Evolutionary conservation across 345 rosid species (phyloP), one percentile per base, ranked within the genome.

Genomic region (Moringa oleifera): DNA sequence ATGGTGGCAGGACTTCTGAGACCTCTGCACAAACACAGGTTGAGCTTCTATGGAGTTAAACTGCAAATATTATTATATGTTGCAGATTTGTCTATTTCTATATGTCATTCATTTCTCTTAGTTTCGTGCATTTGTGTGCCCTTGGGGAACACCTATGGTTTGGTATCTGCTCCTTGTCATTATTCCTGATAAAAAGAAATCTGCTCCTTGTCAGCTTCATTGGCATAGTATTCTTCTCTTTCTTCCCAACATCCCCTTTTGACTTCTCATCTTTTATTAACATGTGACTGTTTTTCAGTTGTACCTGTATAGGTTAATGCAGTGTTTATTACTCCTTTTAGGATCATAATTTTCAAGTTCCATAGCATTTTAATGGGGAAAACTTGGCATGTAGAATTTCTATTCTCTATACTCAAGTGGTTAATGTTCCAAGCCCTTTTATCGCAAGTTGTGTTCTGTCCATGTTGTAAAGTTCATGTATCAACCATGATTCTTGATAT

Each of bases 11-110:
- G 77, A 60, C 70, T 76, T 69, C 69, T 37, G 87, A 83, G 72
- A 79, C 65, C 68, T 61, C 79, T 51, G 61, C 62, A 18, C 83
- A 53, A 51, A 47, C 95, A 37, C 89, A 88, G 95, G 97, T 86
- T 56, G 64, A 61, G 57, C 60, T 70, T 77, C 58, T 71, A 50
- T 51, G 31, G 37, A 52, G n/a, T 61, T 51, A 28, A 36, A 41
- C 62, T 36, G 18, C 51, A 36, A 19, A 23, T 55, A 22, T 24
- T 22, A n/a, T 18, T 1, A 15, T 18, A 28, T 23, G 10, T 25
- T 28, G 7, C 7, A 56, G 17, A 31, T 56, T 24, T 41, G 47
- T 2, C 16, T 41, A 11, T 41, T 41, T 11, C 16, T 41, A 15
- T 15, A 41, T 41, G 1, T 41, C 47, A 15, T 41, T 41, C 17